Conservation (phyloP, 1,284 basidiomycete species). For the Coniferiporia weirii region DNA sequence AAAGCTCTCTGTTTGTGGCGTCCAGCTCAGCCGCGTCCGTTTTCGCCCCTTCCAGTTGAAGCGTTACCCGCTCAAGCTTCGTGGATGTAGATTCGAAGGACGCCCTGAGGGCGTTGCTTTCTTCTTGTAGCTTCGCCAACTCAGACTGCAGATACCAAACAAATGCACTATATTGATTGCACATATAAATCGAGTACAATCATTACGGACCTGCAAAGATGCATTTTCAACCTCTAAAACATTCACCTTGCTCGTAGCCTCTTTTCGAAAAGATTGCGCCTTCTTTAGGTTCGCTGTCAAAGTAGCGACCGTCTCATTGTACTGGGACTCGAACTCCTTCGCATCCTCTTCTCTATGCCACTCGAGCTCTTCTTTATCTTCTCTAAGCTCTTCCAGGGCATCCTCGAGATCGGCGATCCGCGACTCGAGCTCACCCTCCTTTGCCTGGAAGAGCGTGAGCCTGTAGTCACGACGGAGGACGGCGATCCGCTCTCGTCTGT, state of each 20-base stretch:
- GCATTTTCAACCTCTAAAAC: constrained; percentile 8
- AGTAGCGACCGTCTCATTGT: constrained; percentile 21
- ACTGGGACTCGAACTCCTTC: constrained; percentile 21
- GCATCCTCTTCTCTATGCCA: constrained; percentile 27
- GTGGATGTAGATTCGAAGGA: constrained; percentile 40
- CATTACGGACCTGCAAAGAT: constrained; percentile 8
- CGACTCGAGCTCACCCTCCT: constrained; percentile 53
- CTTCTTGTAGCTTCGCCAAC: constrained; percentile 39
- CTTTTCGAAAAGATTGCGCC: background rate
- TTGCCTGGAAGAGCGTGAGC: constrained; percentile 57
- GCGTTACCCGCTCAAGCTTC: constrained; percentile 49
- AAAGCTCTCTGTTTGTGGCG: constrained; percentile 49
- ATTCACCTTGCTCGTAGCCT: background rate
- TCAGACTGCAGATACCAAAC: constrained; percentile 26
- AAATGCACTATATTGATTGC: constrained; percentile 19
- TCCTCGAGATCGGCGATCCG: constrained; percentile 29
- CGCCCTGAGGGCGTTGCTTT: constrained; percentile 42
- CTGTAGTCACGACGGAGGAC: constrained; percentile 55
- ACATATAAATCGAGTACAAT: constrained; percentile 25
- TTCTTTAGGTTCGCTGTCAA: constrained; percentile 24
- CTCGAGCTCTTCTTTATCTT: constrained; percentile 30
- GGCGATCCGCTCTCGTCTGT: constrained; percentile 49
- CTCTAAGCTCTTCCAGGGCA: constrained; percentile 34
- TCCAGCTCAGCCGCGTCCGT: constrained; percentile 50
- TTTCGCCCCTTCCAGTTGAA: constrained; percentile 53